phyloP scores from a whole-genome alignment of 2,329 filamentous ascomycete genomes.

The Colletotrichum chrysophilum region DNA sequence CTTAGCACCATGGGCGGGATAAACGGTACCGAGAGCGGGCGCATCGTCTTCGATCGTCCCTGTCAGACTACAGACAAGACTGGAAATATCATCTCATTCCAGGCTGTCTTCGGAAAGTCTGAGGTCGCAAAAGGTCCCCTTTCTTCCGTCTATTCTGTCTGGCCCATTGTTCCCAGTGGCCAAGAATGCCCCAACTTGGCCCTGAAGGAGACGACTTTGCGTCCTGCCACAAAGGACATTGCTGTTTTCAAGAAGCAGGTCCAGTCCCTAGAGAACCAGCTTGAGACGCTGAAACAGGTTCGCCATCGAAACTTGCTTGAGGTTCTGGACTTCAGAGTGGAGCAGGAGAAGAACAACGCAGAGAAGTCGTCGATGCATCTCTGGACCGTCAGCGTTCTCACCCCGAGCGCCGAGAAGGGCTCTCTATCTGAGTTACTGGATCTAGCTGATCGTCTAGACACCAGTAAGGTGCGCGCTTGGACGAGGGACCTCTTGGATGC shows the following conservation, averaged over 20 bases:
- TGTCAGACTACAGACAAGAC: conserved; percentile 68
- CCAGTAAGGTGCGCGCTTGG: conserved; percentile 82
- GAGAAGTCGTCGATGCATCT: conserved; percentile 33
- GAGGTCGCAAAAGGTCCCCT: conserved; percentile 69
- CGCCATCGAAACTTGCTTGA: conserved; percentile 79
- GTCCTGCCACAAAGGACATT: conserved; percentile 60
- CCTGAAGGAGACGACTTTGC: conserved; percentile 73
- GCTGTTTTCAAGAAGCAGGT: conserved; percentile 77
- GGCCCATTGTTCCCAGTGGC: conserved; percentile 65
- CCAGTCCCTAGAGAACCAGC: conserved; percentile 74
- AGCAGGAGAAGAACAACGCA: conserved; percentile 52
- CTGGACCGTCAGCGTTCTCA: conserved; percentile 80
- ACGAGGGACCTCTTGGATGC: conserved; percentile 92
- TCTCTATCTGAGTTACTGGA: conserved; percentile 84
- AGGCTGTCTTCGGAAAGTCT: conserved; percentile 72
- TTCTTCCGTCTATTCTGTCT: conserved; percentile 74
- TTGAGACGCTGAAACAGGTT: conserved; percentile 77
- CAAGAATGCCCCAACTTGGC: conserved; percentile 68
- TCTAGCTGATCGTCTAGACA: conserved; percentile 74
- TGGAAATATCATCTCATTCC: conserved; percentile 71
- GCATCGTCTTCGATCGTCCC: conserved; percentile 70
- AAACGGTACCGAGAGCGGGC: conserved; percentile 34
- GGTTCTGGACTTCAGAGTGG: conserved; percentile 83
- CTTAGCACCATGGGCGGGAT: conserved; percentile 35
- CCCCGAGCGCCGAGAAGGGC: conserved; percentile 80